Evolutionary conservation across 106 monocot genomes (phyloP).

Genomic region (Allium cepa): DNA sequence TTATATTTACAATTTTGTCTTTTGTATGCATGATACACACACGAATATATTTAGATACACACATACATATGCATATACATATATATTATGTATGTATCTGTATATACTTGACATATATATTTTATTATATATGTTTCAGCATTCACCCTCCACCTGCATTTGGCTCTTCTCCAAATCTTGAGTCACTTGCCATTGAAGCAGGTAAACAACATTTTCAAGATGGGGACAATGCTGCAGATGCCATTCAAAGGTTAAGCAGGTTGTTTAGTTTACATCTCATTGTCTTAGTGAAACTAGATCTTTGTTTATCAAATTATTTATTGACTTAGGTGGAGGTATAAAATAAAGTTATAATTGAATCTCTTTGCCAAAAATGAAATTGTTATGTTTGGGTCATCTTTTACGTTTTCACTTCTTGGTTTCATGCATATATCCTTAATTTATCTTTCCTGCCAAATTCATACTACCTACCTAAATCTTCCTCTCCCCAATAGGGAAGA

Average conservation of each 20-base stretch:
- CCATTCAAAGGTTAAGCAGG: slow-evolving; percentile 20
- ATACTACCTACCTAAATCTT: too few relatives aligned
- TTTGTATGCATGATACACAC: neutral
- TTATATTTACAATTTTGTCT: neutral
- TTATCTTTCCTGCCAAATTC: too few relatives aligned
- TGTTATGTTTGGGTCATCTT: neutral
- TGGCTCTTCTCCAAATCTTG: slow-evolving; percentile 68
- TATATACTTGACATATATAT: neutral
- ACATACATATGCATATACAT: neutral
- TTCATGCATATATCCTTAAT: too few relatives aligned
- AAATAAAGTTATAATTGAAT: too few relatives aligned
- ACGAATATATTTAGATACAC: neutral
- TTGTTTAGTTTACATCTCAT: slow-evolving; percentile 3
- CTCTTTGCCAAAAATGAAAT: too few relatives aligned
- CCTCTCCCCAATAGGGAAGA: too few relatives aligned
- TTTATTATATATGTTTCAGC: slow-evolving; percentile 19
- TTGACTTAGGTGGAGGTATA: too few relatives aligned
- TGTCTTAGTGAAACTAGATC: too few relatives aligned
- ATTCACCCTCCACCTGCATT: slow-evolving; percentile 66
- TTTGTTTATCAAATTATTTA: too few relatives aligned
- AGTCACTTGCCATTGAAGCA: slow-evolving; percentile 56
- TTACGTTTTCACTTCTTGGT: neutral
- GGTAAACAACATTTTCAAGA: slow-evolving; percentile 29
- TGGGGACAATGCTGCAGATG: slow-evolving; percentile 36
- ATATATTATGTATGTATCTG: neutral